Evolutionary conservation across 2,329 filamentous ascomycete species (phyloP).

Genomic region (Hawksworthiomyces lignivorus): DNA sequence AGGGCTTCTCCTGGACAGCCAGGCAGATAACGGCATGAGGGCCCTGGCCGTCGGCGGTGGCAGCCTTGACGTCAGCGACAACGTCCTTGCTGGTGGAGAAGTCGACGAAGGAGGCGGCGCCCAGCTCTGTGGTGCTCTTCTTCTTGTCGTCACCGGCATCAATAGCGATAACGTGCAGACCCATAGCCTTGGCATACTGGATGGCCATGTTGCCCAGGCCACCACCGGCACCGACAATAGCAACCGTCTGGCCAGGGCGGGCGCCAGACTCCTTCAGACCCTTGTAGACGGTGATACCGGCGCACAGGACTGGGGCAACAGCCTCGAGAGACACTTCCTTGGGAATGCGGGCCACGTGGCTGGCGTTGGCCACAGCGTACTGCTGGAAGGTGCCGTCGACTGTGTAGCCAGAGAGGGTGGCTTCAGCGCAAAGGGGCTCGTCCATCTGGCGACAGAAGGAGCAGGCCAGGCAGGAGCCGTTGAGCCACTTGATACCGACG

Average conservation of each 20-base stretch:
- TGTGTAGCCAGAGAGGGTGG: slow-evolving; percentile 78
- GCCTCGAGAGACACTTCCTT: slow-evolving; percentile 69
- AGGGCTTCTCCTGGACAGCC: slow-evolving; percentile 82
- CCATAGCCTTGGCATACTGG: slow-evolving; percentile 39
- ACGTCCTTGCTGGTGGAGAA: slow-evolving; percentile 70
- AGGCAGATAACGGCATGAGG: slow-evolving; percentile 83
- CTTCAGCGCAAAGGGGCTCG: slow-evolving; percentile 73
- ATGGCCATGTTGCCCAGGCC: slow-evolving; percentile 38
- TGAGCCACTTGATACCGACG: slow-evolving; percentile 89
- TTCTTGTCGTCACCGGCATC: slow-evolving; percentile 41
- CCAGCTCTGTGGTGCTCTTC: slow-evolving; percentile 57
- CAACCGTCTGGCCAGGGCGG: slow-evolving; percentile 31
- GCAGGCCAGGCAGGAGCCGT: slow-evolving; percentile 77
- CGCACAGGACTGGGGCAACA: slow-evolving; percentile 47
- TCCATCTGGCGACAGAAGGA: slow-evolving; percentile 74
- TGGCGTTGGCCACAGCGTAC: slow-evolving; percentile 80
- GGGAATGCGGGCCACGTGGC: slow-evolving; percentile 75
- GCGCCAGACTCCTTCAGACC: slow-evolving; percentile 29
- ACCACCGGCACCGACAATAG: slow-evolving; percentile 41
- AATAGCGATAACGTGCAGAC: slow-evolving; percentile 32
- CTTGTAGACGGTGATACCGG: slow-evolving; percentile 39
- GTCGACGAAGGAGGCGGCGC: slow-evolving; percentile 69
- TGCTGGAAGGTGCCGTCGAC: slow-evolving; percentile 92
- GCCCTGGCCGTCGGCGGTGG: slow-evolving; percentile 71
- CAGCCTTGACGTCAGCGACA: slow-evolving; percentile 74